Base-by-base conservation (phyloP, 164 flowering plant species). In the Dillenia suffruticosa region DNA sequence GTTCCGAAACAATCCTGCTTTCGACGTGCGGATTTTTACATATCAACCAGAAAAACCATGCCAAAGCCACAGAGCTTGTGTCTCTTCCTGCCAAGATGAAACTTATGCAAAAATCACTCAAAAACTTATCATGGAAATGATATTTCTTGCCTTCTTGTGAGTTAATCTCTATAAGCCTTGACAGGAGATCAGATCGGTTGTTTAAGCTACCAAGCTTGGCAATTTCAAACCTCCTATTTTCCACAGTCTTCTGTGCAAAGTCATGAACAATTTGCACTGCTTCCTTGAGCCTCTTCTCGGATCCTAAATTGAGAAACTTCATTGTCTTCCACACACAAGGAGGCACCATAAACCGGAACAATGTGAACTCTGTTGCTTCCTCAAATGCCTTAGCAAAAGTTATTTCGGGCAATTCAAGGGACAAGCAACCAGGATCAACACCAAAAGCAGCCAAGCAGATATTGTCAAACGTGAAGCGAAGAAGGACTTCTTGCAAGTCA, bases 31-130 rank as follows among this genome's bases (percentile, higher is more conserved):
- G 89, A 68, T 83, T 61, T 51, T 74, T 46, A 53, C 74, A 58
- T 8, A 89, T 22, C 2, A 89, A 63, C 92, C 92, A 86, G 74
- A 86, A 86, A 72, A 89, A 84, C 90, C 96, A 84, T 0, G 83
- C 76, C 51, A 89, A 59, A 10, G 82, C 92, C 3, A 86, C 92
- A 0, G 92, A 84, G 70, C 82, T 80, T 0, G 96, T 89, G 83
- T 89, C 96, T 5, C 92, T 64, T 13, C 96, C 96, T 1, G 96
- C 96, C 10, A 89, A 62, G 49, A 86, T 83, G 58, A 89, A 82
- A 40, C 85, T 86, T 22, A 85, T 74, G 69, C 88, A 82, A 57
- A 89, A 80, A 60, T 89, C 96, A 59, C 63, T 66, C 2, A 83
- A 69, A 46, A 75, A 80, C 68, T 68, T 67, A 17, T 76, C 77